Conservation (phyloP, 78 protist species). For the Dictyostelium purpureum region DNA sequence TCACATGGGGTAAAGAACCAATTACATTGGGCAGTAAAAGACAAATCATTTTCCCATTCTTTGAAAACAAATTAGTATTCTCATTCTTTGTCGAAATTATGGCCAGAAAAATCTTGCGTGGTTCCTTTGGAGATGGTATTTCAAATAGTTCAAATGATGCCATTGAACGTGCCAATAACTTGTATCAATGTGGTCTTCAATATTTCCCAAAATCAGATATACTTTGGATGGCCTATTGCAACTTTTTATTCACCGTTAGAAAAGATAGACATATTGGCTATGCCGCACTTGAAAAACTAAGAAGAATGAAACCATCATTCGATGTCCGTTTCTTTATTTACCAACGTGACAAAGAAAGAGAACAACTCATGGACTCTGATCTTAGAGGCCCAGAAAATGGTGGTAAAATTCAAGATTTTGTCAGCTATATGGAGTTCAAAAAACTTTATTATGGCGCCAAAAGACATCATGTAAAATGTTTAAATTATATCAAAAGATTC, state of each 20-base stretch:
- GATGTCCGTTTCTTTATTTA: constrained; percentile 55
- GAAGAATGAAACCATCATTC: constrained; percentile 29
- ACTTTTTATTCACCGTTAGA: constrained; percentile 44
- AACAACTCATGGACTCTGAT: constrained; percentile 73
- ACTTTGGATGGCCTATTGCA: constrained; percentile 68
- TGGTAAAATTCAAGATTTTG: constrained; percentile 66
- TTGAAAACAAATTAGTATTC: not conserved
- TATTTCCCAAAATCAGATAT: constrained; percentile 49
- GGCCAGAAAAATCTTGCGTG: constrained; percentile 3
- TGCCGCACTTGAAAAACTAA: constrained; percentile 57
- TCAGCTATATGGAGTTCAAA: constrained; percentile 65
- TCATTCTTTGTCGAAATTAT: constrained; percentile 51
- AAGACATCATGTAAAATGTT: constrained; percentile 27
- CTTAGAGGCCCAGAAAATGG: constrained; percentile 29
- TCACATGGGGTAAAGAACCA: constrained; percentile 1
- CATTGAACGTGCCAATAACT: constrained; percentile 55
- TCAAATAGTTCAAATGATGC: not conserved
- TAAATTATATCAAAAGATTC: constrained; percentile 27
- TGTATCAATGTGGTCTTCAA: constrained; percentile 70
- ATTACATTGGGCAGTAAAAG: constrained; percentile 17
- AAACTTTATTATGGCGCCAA: constrained; percentile 61
- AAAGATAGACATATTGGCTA: constrained; percentile 70
- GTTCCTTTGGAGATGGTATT: not conserved
- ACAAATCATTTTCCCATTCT: constrained; percentile 31
- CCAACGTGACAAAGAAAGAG: constrained; percentile 67